Conservation (phyloP, 352 stramenopile species). For the Phytophthora palmivora region DNA sequence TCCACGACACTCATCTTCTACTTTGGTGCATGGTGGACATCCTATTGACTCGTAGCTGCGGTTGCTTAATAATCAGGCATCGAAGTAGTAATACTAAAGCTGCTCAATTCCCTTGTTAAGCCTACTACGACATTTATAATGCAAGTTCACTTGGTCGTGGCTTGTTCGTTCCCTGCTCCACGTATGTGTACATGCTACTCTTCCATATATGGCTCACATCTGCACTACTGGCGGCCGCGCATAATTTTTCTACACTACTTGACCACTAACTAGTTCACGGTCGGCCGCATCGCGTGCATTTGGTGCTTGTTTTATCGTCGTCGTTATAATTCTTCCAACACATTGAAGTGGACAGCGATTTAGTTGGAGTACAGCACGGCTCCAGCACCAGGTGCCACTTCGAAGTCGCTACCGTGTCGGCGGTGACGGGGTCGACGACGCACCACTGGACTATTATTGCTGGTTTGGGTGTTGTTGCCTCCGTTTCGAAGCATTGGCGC, state of each 20-base stretch:
- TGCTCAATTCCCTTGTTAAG: slow-evolving; percentile 43
- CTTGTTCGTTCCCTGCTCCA: slow-evolving; percentile 3
- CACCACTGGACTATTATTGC: slow-evolving; percentile 24
- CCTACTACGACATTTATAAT: slow-evolving; percentile 32
- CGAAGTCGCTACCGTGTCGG: slow-evolving; percentile 29
- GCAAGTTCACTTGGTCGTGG: slow-evolving; percentile 26
- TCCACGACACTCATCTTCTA: no score
- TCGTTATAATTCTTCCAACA: slow-evolving; percentile 35
- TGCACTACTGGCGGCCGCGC: slow-evolving; percentile 28
- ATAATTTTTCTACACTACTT: slow-evolving; percentile 43
- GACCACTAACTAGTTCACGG: slow-evolving; percentile 35
- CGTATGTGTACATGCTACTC: slow-evolving; percentile 29
- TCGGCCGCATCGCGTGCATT: slow-evolving; percentile 15
- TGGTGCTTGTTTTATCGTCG: slow-evolving; percentile 10
- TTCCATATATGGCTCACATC: slow-evolving; percentile 33
- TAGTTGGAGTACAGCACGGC: slow-evolving; percentile 39
- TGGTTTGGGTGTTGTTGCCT: slow-evolving; percentile 37
- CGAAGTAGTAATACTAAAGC: slow-evolving; percentile 5
- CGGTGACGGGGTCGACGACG: slow-evolving; percentile 38
- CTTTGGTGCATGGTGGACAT: no score
- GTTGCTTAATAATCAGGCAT: neutral
- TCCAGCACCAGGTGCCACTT: slow-evolving; percentile 10
- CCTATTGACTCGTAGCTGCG: no score
- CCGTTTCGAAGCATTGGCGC: slow-evolving; percentile 30
- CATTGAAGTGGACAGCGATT: slow-evolving; percentile 19